These are phyloP conservation scores for Nyssa sinensis DNA, from an alignment of 148 eudicot species.

Conservation along the genomic window DNA sequence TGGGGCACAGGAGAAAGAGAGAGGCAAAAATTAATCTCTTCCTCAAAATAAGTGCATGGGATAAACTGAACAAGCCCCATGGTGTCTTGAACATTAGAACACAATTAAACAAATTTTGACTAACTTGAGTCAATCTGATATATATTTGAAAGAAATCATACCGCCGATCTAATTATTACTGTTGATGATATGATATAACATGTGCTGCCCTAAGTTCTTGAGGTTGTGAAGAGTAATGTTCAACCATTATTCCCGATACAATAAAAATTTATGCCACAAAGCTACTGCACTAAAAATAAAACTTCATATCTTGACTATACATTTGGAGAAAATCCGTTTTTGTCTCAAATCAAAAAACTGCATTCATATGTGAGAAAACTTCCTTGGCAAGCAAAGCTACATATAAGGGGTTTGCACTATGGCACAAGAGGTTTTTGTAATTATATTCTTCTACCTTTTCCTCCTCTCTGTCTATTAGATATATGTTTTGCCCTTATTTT, in stretches of 20 bases:
- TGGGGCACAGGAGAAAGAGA: background rate
- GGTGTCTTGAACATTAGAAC: background rate
- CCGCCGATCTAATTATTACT: background rate
- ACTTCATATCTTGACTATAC: background rate
- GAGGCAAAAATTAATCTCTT: background rate
- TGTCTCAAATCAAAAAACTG: too few relatives aligned
- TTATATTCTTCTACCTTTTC: background rate
- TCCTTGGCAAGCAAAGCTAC: too few relatives aligned
- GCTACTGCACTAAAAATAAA: too few relatives aligned
- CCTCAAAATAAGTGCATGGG: background rate
- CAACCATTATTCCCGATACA: background rate
- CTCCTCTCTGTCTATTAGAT: background rate
- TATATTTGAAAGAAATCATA: slow-evolving; percentile 1
- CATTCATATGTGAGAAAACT: background rate
- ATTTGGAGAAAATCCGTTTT: too few relatives aligned
- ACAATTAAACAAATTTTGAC: background rate
- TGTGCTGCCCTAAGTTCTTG: background rate
- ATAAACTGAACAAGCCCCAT: background rate
- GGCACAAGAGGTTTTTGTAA: background rate
- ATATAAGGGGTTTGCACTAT: too few relatives aligned
- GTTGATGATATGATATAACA: background rate
- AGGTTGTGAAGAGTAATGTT: background rate
- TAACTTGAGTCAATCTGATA: background rate
- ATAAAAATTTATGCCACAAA: background rate
- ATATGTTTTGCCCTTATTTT: background rate